Evolutionary conservation across 148 eudicot species (phyloP), one percentile per base, ranked within the genome.

Genomic region (Cornus kousa): DNA sequence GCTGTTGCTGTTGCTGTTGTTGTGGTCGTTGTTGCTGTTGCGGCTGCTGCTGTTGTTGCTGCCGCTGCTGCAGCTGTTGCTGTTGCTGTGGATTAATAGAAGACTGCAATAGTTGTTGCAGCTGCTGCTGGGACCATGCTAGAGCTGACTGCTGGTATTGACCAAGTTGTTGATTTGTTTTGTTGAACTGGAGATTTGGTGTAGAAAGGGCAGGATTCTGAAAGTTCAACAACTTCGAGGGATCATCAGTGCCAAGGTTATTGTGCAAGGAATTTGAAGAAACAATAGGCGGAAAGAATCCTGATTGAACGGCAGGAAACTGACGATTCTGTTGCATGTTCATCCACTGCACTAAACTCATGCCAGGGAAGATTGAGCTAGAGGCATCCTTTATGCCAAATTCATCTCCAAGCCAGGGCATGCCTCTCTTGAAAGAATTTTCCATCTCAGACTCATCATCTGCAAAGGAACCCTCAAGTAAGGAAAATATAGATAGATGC

Each of bases 301-400:
- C 93, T 23, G 92, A 68, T 37, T 93, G 97, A 79, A 85, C 77
- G 57, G 86, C 88, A 5, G 93, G 72, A 74, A 92, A 78, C 77
- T 89, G 98, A 71, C 90, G 82, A 87, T 90, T 90, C 77, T 93
- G 99, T 74, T 95, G 98, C 97, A 95, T 95, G 87, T 86, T 91
- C 98, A 95, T 95, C 98, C 98, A 95, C 81, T 95, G 98, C 23
- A 90, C 98, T 50, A 95, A 85, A 81, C 93, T 93, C 85, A 95
- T 78, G 50, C 98, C 98, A 22, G 98, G 98, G 72, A 93, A 88
- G 40, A 93, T 83, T 5, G 99, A 92, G 87, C 85, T 90, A 12
- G 97, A 83, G 78, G 90, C 85, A 80, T 96, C 99, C 84, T 92
- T 96, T 80, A 89, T 83, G 70, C 94, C 92, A 72, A 88, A 86